A percentile compares a stretch with the other conserved stretches of the same genome.
These are phyloP conservation scores for Senecio squalidus DNA, from an alignment of 140 eudicot genomes.

Conservation along the genomic window DNA sequence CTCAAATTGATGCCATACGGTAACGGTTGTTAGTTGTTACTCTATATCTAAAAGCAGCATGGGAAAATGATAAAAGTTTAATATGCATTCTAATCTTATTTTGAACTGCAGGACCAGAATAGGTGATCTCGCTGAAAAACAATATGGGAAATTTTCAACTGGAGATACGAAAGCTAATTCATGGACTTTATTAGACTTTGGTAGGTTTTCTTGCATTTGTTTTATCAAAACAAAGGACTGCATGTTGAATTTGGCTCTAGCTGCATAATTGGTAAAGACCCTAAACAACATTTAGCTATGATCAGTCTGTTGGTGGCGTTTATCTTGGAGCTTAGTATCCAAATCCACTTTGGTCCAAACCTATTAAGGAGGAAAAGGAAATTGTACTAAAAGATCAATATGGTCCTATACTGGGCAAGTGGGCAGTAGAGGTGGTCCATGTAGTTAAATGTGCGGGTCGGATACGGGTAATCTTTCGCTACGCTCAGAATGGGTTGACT, in stretches of 20 bases:
- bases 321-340: no score
- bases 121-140: slow-evolving; percentile 68
- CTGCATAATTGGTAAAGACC: neutral
- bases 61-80: neutral
- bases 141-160: slow-evolving; percentile 53
- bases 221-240: slow-evolving; percentile 1
- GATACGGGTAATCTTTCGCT: no score
- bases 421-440: no score
- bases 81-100: neutral
- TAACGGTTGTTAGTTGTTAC: slow-evolving; percentile 14
- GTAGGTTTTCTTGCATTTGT: slow-evolving; percentile 35
- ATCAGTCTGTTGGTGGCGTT: no score
- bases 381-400: neutral
- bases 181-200: slow-evolving; percentile 93
- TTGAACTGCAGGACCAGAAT: slow-evolving; percentile 53
- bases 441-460: no score
- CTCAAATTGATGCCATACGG: slow-evolving; percentile 89
- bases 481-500: no score
- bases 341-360: no score
- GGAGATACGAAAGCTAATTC: slow-evolving; percentile 91
- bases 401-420: no score
- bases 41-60: neutral
- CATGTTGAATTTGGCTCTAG: neutral
- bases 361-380: no score
- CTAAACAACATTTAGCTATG: no score